Base-by-base conservation (phyloP, 352 stramenopile species). In the Plasmopara muralis region DNA sequence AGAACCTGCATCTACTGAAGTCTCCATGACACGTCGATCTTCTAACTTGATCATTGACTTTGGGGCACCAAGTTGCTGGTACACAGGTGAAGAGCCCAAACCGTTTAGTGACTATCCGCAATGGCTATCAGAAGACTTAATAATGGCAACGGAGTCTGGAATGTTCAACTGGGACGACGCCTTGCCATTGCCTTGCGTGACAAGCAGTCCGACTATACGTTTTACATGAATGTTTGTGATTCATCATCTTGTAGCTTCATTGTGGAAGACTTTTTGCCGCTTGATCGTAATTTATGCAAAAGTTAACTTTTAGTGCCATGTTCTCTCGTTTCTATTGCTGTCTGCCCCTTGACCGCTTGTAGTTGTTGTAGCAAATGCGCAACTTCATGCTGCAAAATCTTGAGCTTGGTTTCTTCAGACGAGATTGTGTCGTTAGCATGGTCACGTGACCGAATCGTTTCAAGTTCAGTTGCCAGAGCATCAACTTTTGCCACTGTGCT, bases 401-500 rank as follows among this genome's bases (percentile, higher is more conserved):
- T 63, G 3, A 86, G 70, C 46, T 83, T 88, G 13, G 62, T 65
- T 29, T 85, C 65, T 30, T 90, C 75, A 1, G 59, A 33, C 9
- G 45, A 35, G 39, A 89, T 67, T 31, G 66, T 71, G 15, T 84
- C 74, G 18, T 64, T 68, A 0, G 65, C 66, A 35, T 86, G 72
- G 47, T 85, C 72, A 30, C 60, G 64, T 30, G 62, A 64, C 2
- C 75, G 74, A 38, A 87, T 83, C 10, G 57, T 64, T 14, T 57
- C 65, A 15, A 90, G 52, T 43, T 87, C 74, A 6, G 62, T 16
- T 9, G 70, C 56, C 55, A 88, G 70, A 6, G 66, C 68, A 25
- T 62, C 57, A 29, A 89, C 74, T 25, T 87, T 90, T 2, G 73
- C 67, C n/a, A 89, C 60, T 0, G 77, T 89, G 44, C 65, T 84